Conservation (phyloP, 257 asterid genomes). For the Primulina eburnea region DNA sequence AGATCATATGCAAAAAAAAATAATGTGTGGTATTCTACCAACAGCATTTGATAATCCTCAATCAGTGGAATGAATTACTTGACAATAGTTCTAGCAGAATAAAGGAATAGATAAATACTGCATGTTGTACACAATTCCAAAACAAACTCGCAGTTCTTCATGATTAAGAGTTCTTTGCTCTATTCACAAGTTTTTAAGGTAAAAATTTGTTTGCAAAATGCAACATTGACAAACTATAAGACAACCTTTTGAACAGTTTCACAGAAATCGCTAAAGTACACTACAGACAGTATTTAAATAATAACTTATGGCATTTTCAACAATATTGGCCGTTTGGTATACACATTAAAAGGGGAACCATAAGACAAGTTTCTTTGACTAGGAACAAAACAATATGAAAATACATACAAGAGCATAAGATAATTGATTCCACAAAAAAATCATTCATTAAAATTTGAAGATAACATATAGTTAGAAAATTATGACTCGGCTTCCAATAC, state of each 20-base stretch:
- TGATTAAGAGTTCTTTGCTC: neutral
- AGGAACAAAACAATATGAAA: neutral
- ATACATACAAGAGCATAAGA: neutral
- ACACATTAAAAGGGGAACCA: neutral
- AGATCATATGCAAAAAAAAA: slow-evolving; percentile 10
- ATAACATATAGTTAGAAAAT: neutral
- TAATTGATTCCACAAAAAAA: neutral
- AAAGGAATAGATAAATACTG: too few species aligned
- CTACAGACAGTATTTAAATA: neutral
- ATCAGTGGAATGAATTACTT: neutral
- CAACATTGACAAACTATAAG: neutral
- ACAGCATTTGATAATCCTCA: neutral
- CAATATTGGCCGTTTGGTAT: neutral
- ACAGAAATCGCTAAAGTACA: neutral
- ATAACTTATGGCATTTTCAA: neutral
- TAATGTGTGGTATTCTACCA: neutral
- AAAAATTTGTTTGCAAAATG: neutral
- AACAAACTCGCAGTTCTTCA: too few species aligned
- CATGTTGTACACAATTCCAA: neutral
- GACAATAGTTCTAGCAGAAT: neutral
- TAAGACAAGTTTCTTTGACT: neutral
- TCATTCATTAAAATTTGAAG: neutral
- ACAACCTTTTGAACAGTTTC: neutral
- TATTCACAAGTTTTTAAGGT: neutral
- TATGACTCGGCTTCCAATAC: slow-evolving; percentile 32